These are phyloP conservation scores for Debaryomyces sp. DNA, from an alignment of 1,139 yeast genomes.

Conservation along the genomic window DNA sequence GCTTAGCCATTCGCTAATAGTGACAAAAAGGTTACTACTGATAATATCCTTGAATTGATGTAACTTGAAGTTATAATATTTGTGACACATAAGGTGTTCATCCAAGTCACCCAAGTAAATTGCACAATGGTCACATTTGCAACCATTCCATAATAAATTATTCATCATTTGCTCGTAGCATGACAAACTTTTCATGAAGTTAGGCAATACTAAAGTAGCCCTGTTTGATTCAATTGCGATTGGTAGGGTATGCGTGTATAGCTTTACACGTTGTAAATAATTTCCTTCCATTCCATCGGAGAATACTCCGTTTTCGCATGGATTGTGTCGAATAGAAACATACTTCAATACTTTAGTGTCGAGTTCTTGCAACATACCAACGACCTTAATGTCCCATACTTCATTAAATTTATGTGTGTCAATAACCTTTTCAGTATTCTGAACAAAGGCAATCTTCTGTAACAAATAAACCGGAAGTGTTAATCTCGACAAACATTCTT, in stretches of 20 bases:
- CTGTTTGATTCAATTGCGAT: slow-evolving; percentile 35
- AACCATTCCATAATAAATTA: slow-evolving; percentile 75
- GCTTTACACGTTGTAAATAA: slow-evolving; percentile 55
- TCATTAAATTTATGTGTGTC: slow-evolving; percentile 53
- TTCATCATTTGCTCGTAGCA: slow-evolving; percentile 73
- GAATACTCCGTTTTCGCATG: slow-evolving; percentile 42
- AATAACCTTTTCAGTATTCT: slow-evolving; percentile 28
- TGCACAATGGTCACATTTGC: slow-evolving; percentile 60
- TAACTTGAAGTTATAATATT: slow-evolving; percentile 49
- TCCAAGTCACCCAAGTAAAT: slow-evolving; percentile 55
- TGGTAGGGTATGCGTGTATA: slow-evolving; percentile 54
- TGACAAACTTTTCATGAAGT: slow-evolving; percentile 57
- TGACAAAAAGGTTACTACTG: slow-evolving; percentile 57
- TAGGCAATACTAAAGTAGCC: slow-evolving; percentile 54
- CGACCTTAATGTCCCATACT: slow-evolving; percentile 54
- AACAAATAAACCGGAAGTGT: slow-evolving; percentile 27
- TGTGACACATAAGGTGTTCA: slow-evolving; percentile 61
- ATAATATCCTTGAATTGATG: slow-evolving; percentile 60
- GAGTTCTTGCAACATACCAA: slow-evolving; percentile 44
- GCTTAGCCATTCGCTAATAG: slow-evolving; percentile 48
- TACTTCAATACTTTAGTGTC: slow-evolving; percentile 26
- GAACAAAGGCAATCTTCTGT: slow-evolving; percentile 37
- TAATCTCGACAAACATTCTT: slow-evolving; percentile 45
- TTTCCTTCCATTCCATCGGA: slow-evolving; percentile 73
- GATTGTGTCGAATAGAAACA: slow-evolving; percentile 52